Evolutionary conservation across 2,329 filamentous ascomycete genomes (phyloP).

Genomic region (Cladosporium sp.): DNA sequence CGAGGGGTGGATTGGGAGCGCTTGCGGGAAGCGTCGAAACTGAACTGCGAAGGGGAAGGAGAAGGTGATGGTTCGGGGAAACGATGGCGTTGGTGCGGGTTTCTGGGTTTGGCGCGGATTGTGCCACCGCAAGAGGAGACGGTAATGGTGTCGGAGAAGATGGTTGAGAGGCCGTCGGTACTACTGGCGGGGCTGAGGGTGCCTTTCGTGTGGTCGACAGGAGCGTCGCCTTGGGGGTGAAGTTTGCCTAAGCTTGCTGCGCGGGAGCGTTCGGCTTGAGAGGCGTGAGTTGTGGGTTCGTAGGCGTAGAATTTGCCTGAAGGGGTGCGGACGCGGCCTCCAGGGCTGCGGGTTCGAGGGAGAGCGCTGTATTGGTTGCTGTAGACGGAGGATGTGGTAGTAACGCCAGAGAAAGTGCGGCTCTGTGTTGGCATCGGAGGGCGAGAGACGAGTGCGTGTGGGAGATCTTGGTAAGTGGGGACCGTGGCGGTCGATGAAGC

Average conservation of each 20-base stretch:
- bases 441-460: background rate
- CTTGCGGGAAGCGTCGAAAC: background rate
- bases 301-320: conserved; percentile 22
- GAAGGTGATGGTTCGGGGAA: background rate
- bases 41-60: background rate
- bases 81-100: background rate
- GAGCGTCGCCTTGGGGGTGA: background rate
- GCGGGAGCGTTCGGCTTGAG: conserved; percentile 24
- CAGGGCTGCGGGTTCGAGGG: conserved; percentile 9
- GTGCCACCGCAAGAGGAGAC: conserved; percentile 10
- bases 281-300: conserved; percentile 20
- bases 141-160: conserved; percentile 11
- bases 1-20: background rate
- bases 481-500: background rate
- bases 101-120: conserved; percentile 4
- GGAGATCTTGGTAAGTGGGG: conserved; percentile 2
- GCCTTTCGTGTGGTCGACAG: background rate
- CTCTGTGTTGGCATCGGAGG: conserved; percentile 13
- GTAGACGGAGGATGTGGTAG: conserved; percentile 13
- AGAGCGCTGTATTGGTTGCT: conserved; percentile 10
- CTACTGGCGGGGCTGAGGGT: conserved; percentile 12
- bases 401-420: conserved; percentile 15
- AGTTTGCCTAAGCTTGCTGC: conserved; percentile 19
- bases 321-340: conserved; percentile 16
- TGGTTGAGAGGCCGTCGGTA: conserved; percentile 10